These are phyloP conservation scores for Pseudonitzschia multiseries DNA, from an alignment of 108 stramenopile species.

Conservation along the genomic window DNA sequence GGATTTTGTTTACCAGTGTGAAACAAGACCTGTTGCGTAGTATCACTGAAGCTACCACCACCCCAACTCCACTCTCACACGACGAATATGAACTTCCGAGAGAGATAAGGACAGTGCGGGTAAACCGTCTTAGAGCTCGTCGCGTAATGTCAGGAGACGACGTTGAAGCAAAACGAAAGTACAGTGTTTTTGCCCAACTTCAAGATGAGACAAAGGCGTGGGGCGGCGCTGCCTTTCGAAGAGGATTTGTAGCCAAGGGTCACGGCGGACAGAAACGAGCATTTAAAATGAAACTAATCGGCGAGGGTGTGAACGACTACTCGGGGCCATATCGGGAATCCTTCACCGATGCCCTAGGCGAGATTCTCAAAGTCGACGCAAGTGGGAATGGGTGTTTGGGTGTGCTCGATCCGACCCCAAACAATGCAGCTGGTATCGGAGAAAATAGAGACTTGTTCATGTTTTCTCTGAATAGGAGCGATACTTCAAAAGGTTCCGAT, in stretches of 20 bases:
- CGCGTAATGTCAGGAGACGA: conserved; percentile 54
- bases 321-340: conserved; percentile 96
- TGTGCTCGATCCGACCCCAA: conserved; percentile 78
- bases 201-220: conserved; percentile 86
- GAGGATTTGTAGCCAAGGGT: conserved; percentile 92
- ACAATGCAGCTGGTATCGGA: conserved; percentile 65
- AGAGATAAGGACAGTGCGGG: conserved; percentile 86
- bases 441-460: conserved; percentile 76
- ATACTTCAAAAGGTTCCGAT: conserved; percentile 5
- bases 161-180: conserved; percentile 55
- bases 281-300: conserved; percentile 96
- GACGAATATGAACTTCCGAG: conserved; percentile 97
- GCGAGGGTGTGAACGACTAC: conserved; percentile 98
- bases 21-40: conserved; percentile 73
- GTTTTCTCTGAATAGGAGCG: conserved; percentile 51
- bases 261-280: conserved; percentile 96
- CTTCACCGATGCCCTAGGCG: conserved; percentile 90
- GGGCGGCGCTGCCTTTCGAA: conserved; percentile 87
- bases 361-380: conserved; percentile 63
- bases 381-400: conserved; percentile 60
- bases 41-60: conserved; percentile 84
- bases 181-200: conserved; percentile 93
- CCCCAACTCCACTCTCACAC: conserved; percentile 90
- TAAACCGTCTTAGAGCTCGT: conserved; percentile 88
- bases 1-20: conserved; percentile 66